Evolutionary conservation across 371 early-diverging fungal genomes (phyloP).

Genomic region (Mortierella sp.): DNA sequence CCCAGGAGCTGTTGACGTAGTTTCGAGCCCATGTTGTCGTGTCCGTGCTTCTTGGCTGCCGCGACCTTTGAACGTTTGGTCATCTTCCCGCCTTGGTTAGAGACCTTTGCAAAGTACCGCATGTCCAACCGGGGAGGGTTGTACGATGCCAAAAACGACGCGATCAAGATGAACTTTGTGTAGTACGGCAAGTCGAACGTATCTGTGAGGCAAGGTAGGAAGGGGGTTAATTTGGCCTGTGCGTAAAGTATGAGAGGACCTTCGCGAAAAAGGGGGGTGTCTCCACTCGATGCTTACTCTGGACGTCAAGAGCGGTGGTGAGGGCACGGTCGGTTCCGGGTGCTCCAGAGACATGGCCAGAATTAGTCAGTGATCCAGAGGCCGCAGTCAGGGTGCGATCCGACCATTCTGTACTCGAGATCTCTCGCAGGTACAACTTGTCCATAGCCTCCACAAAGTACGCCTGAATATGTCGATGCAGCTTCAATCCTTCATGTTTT

Average conservation of each 20-base stretch:
- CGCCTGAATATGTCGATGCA: slow-evolving; percentile 80
- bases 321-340: slow-evolving; percentile 41
- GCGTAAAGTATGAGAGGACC: too few relatives aligned
- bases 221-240: background rate
- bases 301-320: slow-evolving; percentile 41
- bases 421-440: slow-evolving; percentile 86
- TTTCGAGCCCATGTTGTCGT: slow-evolving; percentile 61
- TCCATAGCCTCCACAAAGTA: slow-evolving; percentile 86
- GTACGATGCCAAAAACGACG: slow-evolving; percentile 92
- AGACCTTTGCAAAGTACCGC: slow-evolving; percentile 81
- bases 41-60: slow-evolving; percentile 61
- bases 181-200: slow-evolving; percentile 81
- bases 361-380: background rate
- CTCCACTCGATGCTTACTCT: slow-evolving; percentile 31
- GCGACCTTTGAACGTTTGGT: slow-evolving; percentile 63
- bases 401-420: slow-evolving; percentile 87
- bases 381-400: slow-evolving; percentile 56
- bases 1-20: slow-evolving; percentile 90
- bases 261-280: too few relatives aligned
- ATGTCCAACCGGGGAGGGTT: slow-evolving; percentile 91
- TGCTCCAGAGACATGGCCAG: slow-evolving; percentile 8
- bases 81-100: slow-evolving; percentile 67
- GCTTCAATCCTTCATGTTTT: slow-evolving; percentile 71
- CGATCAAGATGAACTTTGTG: slow-evolving; percentile 88
- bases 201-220: slow-evolving; percentile 29